phyloP scores from a whole-genome alignment of 805 yeast species.

The Metschnikowia sp. region DNA sequence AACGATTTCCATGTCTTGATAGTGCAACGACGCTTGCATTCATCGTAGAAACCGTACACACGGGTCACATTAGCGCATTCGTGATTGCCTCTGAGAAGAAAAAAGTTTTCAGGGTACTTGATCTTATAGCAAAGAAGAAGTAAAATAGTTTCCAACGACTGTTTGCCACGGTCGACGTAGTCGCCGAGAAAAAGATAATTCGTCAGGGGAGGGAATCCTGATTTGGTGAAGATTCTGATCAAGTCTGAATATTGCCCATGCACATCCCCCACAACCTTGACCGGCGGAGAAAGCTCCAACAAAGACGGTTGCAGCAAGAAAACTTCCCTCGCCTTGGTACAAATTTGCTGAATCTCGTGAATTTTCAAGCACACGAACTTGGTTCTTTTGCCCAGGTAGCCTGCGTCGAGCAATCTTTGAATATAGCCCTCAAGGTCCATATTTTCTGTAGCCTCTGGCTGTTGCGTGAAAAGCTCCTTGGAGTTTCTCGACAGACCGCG shows the following conservation, averaged over 20 bases:
- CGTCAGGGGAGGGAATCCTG: constrained; percentile 95
- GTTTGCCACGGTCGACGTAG: constrained; percentile 97
- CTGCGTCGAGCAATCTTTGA: constrained; percentile 90
- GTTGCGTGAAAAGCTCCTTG: constrained; percentile 9
- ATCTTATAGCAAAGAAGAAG: constrained; percentile 88
- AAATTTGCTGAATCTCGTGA: constrained; percentile 76
- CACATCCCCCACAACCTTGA: constrained; percentile 87
- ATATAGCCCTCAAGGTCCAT: constrained; percentile 81
- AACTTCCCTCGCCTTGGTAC: constrained; percentile 84
- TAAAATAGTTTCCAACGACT: constrained; percentile 87
- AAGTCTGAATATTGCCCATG: constrained; percentile 96
- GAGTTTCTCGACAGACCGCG: constrained; percentile 14
- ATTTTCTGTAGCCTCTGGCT: constrained; percentile 15
- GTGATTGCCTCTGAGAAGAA: constrained; percentile 90
- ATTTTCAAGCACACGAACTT: constrained; percentile 85
- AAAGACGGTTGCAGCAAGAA: constrained; percentile 88
- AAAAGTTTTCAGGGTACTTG: constrained; percentile 95
- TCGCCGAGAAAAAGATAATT: constrained; percentile 93
- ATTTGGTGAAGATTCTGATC: constrained; percentile 84
- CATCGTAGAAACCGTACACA: constrained; percentile 96
- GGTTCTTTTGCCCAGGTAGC: constrained; percentile 91
- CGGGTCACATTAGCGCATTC: constrained; percentile 97
- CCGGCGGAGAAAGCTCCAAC: constrained; percentile 82
- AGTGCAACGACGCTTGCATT: constrained; percentile 90
- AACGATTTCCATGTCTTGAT: constrained; percentile 92